phyloP scores from a whole-genome alignment of 176 grass and related monocot species.

The Aechmea fasciata region DNA sequence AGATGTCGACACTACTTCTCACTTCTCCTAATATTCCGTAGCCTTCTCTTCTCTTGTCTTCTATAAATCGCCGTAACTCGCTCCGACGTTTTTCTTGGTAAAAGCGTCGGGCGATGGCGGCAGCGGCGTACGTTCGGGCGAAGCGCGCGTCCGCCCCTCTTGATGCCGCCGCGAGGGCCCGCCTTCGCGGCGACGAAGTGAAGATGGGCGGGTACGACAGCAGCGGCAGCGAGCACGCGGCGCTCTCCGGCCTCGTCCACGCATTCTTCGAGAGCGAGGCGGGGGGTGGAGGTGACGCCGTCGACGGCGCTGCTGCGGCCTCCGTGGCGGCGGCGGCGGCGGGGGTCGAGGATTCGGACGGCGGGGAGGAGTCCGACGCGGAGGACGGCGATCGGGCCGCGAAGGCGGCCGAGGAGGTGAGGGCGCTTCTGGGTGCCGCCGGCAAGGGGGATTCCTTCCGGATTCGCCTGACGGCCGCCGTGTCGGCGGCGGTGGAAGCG shows the following conservation, averaged over 20 bases:
- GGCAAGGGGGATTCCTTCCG: slow-evolving; percentile 1
- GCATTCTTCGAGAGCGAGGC: slow-evolving; percentile 8
- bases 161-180: not conserved
- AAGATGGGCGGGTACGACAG: not conserved
- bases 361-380: not conserved
- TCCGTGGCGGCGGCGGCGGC: not conserved
- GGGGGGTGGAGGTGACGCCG: not conserved
- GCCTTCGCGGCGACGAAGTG: not conserved
- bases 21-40: not conserved
- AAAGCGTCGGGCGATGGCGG: too few species aligned
- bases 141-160: not conserved
- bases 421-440: slow-evolving; percentile 15
- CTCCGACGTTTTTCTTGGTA: too few species aligned
- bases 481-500: slow-evolving; percentile 15
- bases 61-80: not conserved
- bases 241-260: slow-evolving; percentile 9
- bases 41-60: not conserved
- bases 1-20: not conserved
- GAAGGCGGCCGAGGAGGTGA: slow-evolving; percentile 23
- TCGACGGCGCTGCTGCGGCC: not conserved
- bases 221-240: not conserved
- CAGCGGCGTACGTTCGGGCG: not conserved
- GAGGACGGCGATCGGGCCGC: not conserved
- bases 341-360: not conserved
- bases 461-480: slow-evolving; percentile 7